Conservation (phyloP, 805 yeast species). For the Torulaspora gathmanii region DNA sequence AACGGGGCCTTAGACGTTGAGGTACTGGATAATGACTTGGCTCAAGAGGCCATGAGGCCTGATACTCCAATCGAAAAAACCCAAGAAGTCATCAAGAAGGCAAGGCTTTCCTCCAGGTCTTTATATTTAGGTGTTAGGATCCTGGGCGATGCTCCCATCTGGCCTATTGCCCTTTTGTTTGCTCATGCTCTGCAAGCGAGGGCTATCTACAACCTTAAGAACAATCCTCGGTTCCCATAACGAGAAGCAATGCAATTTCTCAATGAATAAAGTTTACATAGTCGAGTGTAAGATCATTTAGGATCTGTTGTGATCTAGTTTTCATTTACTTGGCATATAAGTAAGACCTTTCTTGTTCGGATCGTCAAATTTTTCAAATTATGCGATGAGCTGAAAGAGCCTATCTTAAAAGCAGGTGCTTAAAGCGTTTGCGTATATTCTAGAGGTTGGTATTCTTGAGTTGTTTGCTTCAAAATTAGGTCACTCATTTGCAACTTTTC, state of each 20-base stretch:
- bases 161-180: constrained; percentile 77
- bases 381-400: constrained; percentile 1
- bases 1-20: constrained; percentile 56
- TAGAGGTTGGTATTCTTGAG: neutral
- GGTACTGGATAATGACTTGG: constrained; percentile 44
- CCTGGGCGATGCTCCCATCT: constrained; percentile 78
- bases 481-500: neutral
- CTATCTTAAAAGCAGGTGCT: neutral
- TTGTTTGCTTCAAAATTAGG: constrained; percentile 5
- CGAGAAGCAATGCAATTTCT: neutral
- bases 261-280: constrained; percentile 3
- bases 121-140: constrained; percentile 69
- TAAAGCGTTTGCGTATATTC: neutral
- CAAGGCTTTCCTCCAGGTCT: constrained; percentile 51
- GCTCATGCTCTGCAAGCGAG: constrained; percentile 75
- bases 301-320: neutral
- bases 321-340: neutral
- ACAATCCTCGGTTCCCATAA: neutral
- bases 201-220: constrained; percentile 39
- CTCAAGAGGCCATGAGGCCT: constrained; percentile 45
- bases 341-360: neutral
- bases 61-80: constrained; percentile 42
- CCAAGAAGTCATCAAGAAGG: constrained; percentile 44
- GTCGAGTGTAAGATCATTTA: neutral
- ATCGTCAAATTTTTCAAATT: constrained; percentile 5